Evolutionary conservation across 2,329 filamentous ascomycete species (phyloP), one percentile per base, ranked within the genome.

Genomic region (Botrytis porri): DNA sequence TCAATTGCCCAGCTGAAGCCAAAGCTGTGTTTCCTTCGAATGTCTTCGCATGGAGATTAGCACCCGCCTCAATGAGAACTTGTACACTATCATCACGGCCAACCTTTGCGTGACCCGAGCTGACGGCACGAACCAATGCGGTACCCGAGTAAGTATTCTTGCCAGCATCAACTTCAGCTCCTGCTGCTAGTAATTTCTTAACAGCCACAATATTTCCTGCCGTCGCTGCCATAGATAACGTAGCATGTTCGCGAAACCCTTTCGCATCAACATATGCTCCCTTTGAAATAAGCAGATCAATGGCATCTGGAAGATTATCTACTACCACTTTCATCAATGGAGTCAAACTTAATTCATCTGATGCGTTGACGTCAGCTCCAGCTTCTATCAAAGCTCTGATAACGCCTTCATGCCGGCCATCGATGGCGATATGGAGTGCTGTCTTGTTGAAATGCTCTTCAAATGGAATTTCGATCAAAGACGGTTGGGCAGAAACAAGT

Each of bases 111-210:
- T 54, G 37, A 4, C 37, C 45, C 3, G 43, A 62, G 7, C 7
- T 41, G 22, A 20, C 57, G 25, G 65, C 65, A n/a, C 12, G 20
- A 63, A 14, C 3, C 5, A 70, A 32, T 57, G 57, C 37, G 1
- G n/a, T 64, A 32, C 6, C 14, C 32, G 6, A 37, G 37, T 41
- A 43, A 25, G 8, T 18, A 10, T 70, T 8, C 20, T 41, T 62
- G n/a, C 29, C 39, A 16, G n/a, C n/a, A 29, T 73, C n/a, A 54
- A 69, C 45, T 29, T 70, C 41, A 12, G 70, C 62, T n/a, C 51
- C 70, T 60, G 39, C 41, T 25, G 25, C 29, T 12, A 69, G 20
- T 22, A 69, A n/a, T 5, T 16, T 59, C 6, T 48, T 51, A 18
- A 72, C 14, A 20, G 20, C 70, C 29, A 48, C 39, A 22, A n/a